These are phyloP conservation scores for Russula olivacea DNA, from an alignment of 768 basidiomycete species.

Conservation along the genomic window DNA sequence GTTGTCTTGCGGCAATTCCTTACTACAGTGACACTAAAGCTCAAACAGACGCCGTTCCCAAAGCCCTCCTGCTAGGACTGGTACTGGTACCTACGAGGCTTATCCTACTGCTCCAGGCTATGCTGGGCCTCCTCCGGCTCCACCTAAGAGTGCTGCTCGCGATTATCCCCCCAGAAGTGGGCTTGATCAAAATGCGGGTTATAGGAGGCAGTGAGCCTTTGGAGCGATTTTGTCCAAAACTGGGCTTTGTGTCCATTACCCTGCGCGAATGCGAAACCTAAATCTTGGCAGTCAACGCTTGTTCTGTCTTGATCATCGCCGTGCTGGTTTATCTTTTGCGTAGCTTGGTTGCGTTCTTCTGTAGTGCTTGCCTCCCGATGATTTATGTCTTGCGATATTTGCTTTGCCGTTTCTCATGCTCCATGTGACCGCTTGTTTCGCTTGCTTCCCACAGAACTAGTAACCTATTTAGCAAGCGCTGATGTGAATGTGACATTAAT, in stretches of 20 bases:
- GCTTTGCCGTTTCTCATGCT: slow-evolving; percentile 25
- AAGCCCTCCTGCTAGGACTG: slow-evolving; percentile 26
- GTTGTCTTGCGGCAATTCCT: not conserved
- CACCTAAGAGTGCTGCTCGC: slow-evolving; percentile 24
- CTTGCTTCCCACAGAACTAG: slow-evolving; percentile 23
- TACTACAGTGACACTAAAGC: not conserved
- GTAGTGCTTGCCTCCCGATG: slow-evolving; percentile 24
- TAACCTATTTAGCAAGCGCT: slow-evolving; percentile 21
- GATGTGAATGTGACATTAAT: slow-evolving; percentile 22
- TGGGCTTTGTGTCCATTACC: slow-evolving; percentile 11
- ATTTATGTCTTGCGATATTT: slow-evolving; percentile 25
- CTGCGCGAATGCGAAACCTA: slow-evolving; percentile 15
- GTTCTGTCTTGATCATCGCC: slow-evolving; percentile 24
- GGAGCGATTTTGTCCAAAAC: slow-evolving; percentile 7
- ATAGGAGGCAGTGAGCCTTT: slow-evolving; percentile 23
- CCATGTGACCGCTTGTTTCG: slow-evolving; percentile 23
- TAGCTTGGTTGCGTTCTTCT: slow-evolving; percentile 25
- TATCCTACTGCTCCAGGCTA: slow-evolving; percentile 23
- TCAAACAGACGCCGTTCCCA: slow-evolving; percentile 25
- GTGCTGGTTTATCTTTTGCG: slow-evolving; percentile 25
- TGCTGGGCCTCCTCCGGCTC: slow-evolving; percentile 24
- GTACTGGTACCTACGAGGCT: slow-evolving; percentile 25
- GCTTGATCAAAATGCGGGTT: slow-evolving; percentile 23
- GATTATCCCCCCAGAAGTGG: slow-evolving; percentile 26
- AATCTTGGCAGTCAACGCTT: slow-evolving; percentile 21